Percentiles rank a stretch among this genome's conserved stretches.
Conservation (phyloP, 2,329 filamentous ascomycete genomes). For the Elsinoe ampelina region DNA sequence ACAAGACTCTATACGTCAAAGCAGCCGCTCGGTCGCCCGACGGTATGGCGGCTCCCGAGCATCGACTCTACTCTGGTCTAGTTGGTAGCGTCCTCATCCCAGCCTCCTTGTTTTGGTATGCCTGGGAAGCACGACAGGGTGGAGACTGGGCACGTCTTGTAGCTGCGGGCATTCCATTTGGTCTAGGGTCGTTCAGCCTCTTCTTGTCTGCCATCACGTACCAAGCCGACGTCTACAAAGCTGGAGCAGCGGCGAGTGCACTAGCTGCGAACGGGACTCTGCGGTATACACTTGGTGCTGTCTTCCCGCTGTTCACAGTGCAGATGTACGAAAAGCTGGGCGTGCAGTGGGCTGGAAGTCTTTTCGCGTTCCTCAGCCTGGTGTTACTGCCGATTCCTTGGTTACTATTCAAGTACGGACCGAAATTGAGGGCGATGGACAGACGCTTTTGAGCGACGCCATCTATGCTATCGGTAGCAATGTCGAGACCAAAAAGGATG, state of each 20-base stretch:
- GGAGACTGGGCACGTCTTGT: constrained; percentile 1
- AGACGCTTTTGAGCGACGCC: background rate
- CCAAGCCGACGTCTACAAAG: constrained; percentile 9
- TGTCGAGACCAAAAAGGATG: no score
- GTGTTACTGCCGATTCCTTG: constrained; percentile 7
- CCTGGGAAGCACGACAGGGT: constrained; percentile 41
- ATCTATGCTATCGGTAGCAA: no score
- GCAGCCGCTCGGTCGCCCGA: constrained; percentile 30
- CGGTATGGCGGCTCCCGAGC: constrained; percentile 43
- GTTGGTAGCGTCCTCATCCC: constrained; percentile 36
- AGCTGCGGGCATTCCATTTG: constrained; percentile 13
- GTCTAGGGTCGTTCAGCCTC: constrained; percentile 5
- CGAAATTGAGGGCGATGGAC: constrained; percentile 2
- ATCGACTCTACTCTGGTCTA: constrained; percentile 35
- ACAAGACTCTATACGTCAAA: constrained; percentile 30
- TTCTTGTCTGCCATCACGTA: constrained; percentile 13
- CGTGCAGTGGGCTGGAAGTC: constrained; percentile 28
- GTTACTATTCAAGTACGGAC: constrained; percentile 6
- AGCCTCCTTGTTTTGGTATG: constrained; percentile 49
- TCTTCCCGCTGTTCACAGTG: constrained; percentile 28
- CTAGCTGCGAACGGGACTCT: constrained; percentile 27
- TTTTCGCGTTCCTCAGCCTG: constrained; percentile 21
- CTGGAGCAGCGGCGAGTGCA: constrained; percentile 16
- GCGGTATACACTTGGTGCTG: constrained; percentile 25
- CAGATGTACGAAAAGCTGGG: constrained; percentile 24